These are phyloP conservation scores for Yamadazyma olivae DNA, from an alignment of 805 yeast species.

Conservation along the genomic window DNA sequence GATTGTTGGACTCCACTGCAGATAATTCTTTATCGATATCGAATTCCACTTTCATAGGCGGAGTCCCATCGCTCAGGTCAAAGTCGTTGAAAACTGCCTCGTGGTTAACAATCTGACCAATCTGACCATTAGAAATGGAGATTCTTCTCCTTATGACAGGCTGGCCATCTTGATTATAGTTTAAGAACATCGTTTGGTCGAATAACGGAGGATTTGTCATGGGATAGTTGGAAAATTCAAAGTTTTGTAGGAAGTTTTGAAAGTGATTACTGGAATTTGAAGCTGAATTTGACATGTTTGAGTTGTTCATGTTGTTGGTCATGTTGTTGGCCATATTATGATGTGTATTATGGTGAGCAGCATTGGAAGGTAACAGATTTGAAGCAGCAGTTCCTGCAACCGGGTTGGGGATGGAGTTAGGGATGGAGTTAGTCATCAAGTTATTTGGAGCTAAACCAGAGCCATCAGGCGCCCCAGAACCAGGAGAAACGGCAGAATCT, in stretches of 20 bases:
- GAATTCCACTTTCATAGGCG: conserved; percentile 3
- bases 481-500: no score
- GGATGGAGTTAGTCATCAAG: no score
- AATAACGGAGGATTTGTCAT: conserved; percentile 46
- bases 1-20: neutral
- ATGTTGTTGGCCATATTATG: no score
- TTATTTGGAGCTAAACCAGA: no score
- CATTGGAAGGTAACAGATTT: no score
- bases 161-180: conserved; percentile 28
- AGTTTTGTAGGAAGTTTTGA: neutral
- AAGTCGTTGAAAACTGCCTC: conserved; percentile 35
- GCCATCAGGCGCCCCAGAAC: no score
- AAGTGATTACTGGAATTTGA: no score
- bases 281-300: no score
- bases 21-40: conserved; percentile 5
- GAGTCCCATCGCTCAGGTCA: conserved; percentile 8
- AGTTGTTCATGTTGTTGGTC: no score
- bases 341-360: no score
- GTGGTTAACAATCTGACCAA: conserved; percentile 63
- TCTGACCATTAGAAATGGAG: conserved; percentile 82
- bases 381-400: no score
- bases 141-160: conserved; percentile 56
- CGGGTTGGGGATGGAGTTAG: no score
- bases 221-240: conserved; percentile 25
- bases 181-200: conserved; percentile 40